Conservation (phyloP, 768 basidiomycete genomes). For the Lepiota venenata region DNA sequence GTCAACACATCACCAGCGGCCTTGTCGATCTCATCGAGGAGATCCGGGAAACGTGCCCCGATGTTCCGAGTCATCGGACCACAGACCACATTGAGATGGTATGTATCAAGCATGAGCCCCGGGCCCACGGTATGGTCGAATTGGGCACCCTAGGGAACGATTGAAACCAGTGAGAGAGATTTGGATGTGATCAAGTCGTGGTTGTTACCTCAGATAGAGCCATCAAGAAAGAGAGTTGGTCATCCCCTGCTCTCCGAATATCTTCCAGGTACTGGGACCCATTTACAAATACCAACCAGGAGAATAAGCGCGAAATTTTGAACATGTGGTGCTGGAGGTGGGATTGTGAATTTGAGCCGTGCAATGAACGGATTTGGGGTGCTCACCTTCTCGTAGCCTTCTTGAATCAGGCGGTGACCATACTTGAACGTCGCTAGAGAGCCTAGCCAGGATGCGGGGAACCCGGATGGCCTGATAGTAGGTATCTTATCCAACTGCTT, state of each 20-base stretch:
- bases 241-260: constrained; percentile 33
- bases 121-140: constrained; percentile 31
- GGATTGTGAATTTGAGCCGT: neutral
- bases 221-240: constrained; percentile 26
- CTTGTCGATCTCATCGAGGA: constrained; percentile 44
- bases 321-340: constrained; percentile 20
- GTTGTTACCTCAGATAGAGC: constrained; percentile 24
- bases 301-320: constrained; percentile 17
- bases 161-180: neutral
- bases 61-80: constrained; percentile 33
- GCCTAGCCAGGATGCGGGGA: neutral
- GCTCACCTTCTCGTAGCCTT: constrained; percentile 12
- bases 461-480: neutral
- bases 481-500: constrained; percentile 1
- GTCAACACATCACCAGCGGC: constrained; percentile 31
- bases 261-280: constrained; percentile 45
- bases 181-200: neutral
- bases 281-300: constrained; percentile 28
- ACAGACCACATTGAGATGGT: constrained; percentile 33
- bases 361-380: neutral
- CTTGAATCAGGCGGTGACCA: neutral
- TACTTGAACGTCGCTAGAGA: neutral
- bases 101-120: constrained; percentile 26
- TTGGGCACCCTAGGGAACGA: constrained; percentile 23
- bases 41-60: constrained; percentile 26